Conservation (phyloP, 2,329 filamentous ascomycete genomes). For the Botrytis hyacinthi region DNA sequence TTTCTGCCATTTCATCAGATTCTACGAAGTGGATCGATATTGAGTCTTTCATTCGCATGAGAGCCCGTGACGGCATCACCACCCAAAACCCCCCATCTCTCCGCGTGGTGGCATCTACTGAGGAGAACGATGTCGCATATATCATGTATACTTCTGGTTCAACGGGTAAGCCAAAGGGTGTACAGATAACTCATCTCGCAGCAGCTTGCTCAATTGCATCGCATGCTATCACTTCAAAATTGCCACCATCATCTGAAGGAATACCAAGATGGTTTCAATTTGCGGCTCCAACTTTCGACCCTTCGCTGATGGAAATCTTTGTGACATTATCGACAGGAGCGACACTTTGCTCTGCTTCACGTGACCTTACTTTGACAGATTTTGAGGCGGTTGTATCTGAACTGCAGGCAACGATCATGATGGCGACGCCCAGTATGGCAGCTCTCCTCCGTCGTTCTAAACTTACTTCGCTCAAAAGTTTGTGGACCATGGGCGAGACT, state of each 20-base stretch:
- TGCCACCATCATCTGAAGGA: conserved; percentile 6
- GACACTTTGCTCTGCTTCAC: conserved; percentile 13
- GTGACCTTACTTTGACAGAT: conserved; percentile 9
- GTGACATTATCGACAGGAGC: conserved; percentile 20
- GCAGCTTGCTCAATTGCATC: conserved; percentile 21
- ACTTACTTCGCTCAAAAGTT: neutral
- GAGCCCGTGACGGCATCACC: neutral
- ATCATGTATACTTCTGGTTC: conserved; percentile 25
- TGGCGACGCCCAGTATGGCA: conserved; percentile 15
- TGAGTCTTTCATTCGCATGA: conserved; percentile 8
- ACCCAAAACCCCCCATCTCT: neutral
- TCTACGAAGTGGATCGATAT: conserved; percentile 6
- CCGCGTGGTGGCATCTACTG: neutral
- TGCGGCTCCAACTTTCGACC: conserved; percentile 23
- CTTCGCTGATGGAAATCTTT: conserved; percentile 39
- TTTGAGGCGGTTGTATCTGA: conserved; percentile 9
- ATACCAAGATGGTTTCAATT: conserved; percentile 10
- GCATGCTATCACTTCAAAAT: neutral
- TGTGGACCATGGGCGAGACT: conserved; percentile 13
- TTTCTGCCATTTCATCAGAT: neutral
- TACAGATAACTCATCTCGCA: conserved; percentile 39
- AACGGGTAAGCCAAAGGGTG: conserved; percentile 31
- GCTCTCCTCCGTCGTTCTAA: conserved; percentile 6
- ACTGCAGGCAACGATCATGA: conserved; percentile 14
- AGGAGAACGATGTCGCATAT: conserved; percentile 17